Conservation (phyloP, 1,284 basidiomycete species). For the Pisolithus thermaeus region DNA sequence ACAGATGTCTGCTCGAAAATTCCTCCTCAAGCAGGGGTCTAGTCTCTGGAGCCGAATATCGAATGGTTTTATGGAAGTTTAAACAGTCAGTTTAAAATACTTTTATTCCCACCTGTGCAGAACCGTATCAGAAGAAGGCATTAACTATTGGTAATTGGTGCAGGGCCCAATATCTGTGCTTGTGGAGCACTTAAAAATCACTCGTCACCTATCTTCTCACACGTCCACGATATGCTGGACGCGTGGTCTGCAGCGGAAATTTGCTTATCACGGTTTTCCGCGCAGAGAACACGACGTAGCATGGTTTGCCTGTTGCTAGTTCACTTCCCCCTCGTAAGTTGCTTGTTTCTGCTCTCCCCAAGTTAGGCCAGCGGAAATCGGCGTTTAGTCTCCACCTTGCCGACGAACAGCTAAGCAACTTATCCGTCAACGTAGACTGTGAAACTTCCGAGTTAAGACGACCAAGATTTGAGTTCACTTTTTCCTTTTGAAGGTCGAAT, state of each 20-base stretch:
- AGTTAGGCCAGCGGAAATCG: neutral
- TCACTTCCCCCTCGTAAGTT: neutral
- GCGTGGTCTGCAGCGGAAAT: neutral
- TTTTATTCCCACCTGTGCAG: neutral
- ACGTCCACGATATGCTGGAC: neutral
- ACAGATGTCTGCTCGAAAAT: neutral
- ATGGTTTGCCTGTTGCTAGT: neutral
- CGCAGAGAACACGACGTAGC: neutral
- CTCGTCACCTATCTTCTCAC: neutral
- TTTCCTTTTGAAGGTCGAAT: neutral
- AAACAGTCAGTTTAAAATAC: neutral
- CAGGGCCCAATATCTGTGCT: neutral
- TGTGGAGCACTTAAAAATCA: neutral
- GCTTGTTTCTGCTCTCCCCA: neutral
- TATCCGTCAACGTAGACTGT: too few relatives aligned
- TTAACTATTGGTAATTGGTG: neutral
- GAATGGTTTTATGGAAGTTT: constrained; percentile 1
- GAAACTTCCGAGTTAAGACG: neutral
- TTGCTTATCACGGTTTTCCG: neutral
- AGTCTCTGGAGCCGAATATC: neutral
- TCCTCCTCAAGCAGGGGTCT: neutral
- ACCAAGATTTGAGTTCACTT: neutral
- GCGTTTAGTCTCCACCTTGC: neutral
- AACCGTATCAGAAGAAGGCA: neutral
- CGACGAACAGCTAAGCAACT: neutral